Evolutionary conservation across 139 green algal genomes (phyloP).

Genomic region (Protoeuglena noctilucae): DNA sequence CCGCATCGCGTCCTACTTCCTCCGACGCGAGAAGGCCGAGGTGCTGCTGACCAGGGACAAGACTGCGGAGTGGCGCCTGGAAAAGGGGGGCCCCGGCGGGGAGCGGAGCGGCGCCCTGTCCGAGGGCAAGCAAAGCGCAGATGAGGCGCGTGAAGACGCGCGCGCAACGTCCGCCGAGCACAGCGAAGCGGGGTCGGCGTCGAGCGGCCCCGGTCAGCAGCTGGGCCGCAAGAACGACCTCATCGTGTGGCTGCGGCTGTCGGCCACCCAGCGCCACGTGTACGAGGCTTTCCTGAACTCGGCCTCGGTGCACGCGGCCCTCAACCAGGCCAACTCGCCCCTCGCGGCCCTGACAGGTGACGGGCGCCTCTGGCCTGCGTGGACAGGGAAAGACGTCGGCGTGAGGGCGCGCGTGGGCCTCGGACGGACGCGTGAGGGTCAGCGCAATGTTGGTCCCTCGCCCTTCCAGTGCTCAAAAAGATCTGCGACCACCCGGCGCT

Average conservation of each 20-base stretch:
- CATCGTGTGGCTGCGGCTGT: slow-evolving; percentile 79
- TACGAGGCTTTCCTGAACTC: slow-evolving; percentile 48
- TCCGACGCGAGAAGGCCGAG: slow-evolving; percentile 64
- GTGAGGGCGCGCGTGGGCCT: background rate
- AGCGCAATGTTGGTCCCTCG: background rate
- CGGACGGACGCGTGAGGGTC: background rate
- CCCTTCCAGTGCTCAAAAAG: slow-evolving; percentile 25
- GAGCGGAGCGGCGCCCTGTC: background rate
- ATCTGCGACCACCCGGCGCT: slow-evolving; percentile 87
- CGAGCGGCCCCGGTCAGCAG: slow-evolving; percentile 2
- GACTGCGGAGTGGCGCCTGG: background rate
- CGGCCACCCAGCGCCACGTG: slow-evolving; percentile 32
- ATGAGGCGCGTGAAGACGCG: background rate
- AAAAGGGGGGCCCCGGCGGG: background rate
- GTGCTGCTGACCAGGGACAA: slow-evolving; percentile 1
- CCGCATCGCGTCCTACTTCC: slow-evolving; percentile 54
- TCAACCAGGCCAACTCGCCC: slow-evolving; percentile 63
- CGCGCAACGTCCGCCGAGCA: slow-evolving; percentile 2
- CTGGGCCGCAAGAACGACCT: slow-evolving; percentile 75
- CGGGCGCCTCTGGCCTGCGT: background rate
- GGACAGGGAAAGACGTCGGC: slow-evolving; percentile 45
- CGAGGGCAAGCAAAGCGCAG: background rate
- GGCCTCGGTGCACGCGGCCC: slow-evolving; percentile 35
- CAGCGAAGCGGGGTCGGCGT: background rate
- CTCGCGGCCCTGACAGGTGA: slow-evolving; percentile 36